Evolutionary conservation across 164 flowering plant species (phyloP).

Genomic region (Berberis vulgaris): DNA sequence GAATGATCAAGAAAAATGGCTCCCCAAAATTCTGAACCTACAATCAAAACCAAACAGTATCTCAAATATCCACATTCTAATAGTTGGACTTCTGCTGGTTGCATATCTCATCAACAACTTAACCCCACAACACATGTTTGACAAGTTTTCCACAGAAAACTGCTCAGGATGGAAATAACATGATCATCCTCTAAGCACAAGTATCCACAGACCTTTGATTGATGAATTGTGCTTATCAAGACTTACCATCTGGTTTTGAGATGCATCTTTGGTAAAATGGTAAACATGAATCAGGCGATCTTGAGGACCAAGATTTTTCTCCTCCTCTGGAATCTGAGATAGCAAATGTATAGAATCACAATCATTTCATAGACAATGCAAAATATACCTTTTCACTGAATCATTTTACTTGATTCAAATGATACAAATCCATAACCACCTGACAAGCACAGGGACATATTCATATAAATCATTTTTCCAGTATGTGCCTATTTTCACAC

Average conservation of each 20-base stretch:
- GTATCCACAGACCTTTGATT: too few relatives aligned
- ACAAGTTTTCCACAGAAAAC: too few relatives aligned
- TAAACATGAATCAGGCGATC: slow-evolving; percentile 94
- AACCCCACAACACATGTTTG: too few relatives aligned
- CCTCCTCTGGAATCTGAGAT: slow-evolving; percentile 93
- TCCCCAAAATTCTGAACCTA: slow-evolving; percentile 91
- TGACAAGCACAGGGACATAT: too few relatives aligned
- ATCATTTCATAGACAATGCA: background rate
- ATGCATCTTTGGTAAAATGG: slow-evolving; percentile 79
- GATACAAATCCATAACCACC: too few relatives aligned
- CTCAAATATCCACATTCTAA: background rate
- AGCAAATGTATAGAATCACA: background rate
- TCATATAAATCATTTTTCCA: too few relatives aligned
- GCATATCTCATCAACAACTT: too few relatives aligned
- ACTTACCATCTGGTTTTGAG: slow-evolving; percentile 78
- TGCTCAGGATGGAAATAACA: too few relatives aligned
- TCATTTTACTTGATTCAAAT: background rate
- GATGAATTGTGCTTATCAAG: background rate
- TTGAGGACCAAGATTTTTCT: slow-evolving; percentile 82
- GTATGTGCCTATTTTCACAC: too few relatives aligned
- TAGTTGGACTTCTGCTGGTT: too few relatives aligned
- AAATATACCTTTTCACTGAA: background rate
- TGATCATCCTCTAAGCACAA: too few relatives aligned
- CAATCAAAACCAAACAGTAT: slow-evolving; percentile 24
- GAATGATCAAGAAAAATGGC: slow-evolving; percentile 85